These are phyloP conservation scores for Fusarium torulosum DNA, from an alignment of 2,329 filamentous ascomycete species.

Conservation along the genomic window DNA sequence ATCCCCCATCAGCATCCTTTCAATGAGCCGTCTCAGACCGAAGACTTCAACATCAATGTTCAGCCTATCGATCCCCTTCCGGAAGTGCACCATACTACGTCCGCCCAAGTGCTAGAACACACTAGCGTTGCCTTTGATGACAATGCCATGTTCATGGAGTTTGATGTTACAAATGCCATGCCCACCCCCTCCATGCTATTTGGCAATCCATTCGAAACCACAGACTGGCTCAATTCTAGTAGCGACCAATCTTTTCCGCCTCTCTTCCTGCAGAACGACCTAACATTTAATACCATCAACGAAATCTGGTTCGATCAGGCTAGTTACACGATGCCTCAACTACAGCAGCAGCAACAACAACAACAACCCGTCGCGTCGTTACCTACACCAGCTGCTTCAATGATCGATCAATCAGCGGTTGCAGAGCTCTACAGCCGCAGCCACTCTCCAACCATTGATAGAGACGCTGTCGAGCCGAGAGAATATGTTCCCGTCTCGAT, in stretches of 20 bases:
- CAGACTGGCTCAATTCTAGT: conserved; percentile 2
- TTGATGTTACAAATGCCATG: neutral
- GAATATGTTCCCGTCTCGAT: conserved; percentile 5
- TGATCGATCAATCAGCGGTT: conserved; percentile 1
- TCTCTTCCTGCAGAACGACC: conserved; percentile 2
- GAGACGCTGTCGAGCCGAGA: conserved; percentile 7
- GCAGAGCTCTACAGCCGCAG: conserved; percentile 14
- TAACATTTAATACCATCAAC: neutral
- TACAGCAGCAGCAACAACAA: neutral
- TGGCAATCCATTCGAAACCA: neutral
- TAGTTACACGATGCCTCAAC: neutral
- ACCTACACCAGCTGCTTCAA: neutral
- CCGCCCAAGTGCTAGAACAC: neutral
- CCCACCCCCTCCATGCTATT: neutral
- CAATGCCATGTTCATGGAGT: neutral
- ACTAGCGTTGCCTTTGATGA: neutral
- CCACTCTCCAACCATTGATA: conserved; percentile 3
- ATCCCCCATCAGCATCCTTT: neutral
- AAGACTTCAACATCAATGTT: neutral
- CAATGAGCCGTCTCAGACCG: neutral
- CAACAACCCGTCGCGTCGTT: neutral
- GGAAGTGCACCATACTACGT: neutral
- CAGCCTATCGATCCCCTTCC: neutral
- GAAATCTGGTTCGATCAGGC: conserved; percentile 9
- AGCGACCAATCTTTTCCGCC: neutral